These are phyloP conservation scores for Colletotrichum sp. DNA, from an alignment of 2,329 filamentous ascomycete genomes.

Conservation along the genomic window DNA sequence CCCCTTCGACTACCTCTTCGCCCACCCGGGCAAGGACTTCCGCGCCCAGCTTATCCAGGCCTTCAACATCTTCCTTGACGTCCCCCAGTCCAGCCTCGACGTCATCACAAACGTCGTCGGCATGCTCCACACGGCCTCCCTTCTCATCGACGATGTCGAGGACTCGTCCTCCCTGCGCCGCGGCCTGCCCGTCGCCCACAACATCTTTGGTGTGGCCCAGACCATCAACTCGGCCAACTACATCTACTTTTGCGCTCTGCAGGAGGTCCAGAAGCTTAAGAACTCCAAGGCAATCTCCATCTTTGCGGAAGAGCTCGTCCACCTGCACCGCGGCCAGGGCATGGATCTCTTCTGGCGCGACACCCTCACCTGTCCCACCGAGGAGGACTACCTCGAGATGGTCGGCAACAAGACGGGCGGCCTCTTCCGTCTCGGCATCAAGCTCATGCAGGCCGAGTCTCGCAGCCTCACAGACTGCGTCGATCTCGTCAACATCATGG, in stretches of 20 bases:
- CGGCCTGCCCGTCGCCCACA: constrained; percentile 82
- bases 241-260: constrained; percentile 81
- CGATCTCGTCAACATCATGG: constrained; percentile 83
- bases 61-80: constrained; percentile 81
- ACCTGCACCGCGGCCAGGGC: constrained; percentile 85
- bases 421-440: constrained; percentile 82
- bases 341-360: constrained; percentile 94
- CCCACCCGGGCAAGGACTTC: constrained; percentile 85
- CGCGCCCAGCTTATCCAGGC: constrained; percentile 79
- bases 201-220: constrained; percentile 84
- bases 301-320: constrained; percentile 82
- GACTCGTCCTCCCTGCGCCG: constrained; percentile 79
- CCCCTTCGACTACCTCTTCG: constrained; percentile 81
- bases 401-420: constrained; percentile 90
- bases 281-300: constrained; percentile 72
- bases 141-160: constrained; percentile 88
- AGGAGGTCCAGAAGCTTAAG: constrained; percentile 73
- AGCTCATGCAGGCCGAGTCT: constrained; percentile 84
- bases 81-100: constrained; percentile 71
- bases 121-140: constrained; percentile 85
- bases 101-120: constrained; percentile 81
- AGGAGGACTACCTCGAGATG: constrained; percentile 95
- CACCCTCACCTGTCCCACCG: constrained; percentile 80
- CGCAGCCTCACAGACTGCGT: constrained; percentile 68
- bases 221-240: constrained; percentile 93